Base-by-base conservation (phyloP, 345 rosid genomes). In the Geranium rotundifolium region DNA sequence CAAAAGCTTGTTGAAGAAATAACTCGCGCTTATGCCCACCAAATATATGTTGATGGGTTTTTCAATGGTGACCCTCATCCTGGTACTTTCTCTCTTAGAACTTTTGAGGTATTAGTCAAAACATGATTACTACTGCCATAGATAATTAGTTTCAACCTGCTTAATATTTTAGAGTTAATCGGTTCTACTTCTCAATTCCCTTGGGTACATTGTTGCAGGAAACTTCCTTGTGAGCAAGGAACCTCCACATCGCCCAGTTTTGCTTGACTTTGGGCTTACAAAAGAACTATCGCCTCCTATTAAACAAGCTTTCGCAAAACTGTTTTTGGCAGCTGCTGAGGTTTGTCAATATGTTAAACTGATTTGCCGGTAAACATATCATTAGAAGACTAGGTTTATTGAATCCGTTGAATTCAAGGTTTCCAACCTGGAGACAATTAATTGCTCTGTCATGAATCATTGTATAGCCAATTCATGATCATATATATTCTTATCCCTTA, bases 51-150 rank as follows among this genome's bases (percentile, higher is more conserved):
- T 58, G 98, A 92, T 84, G 98, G 97, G 12, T 85, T 89, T 76
- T 92, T 92, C 66, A 92, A 92, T 69, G 98, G 98, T 0, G 98
- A 92, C 72, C 98, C 98, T 65, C 98, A 89, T 84, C 95, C 98
- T 23, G 97, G 98, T 92, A 75, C 67, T 64, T 62, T 49, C 19
- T 65, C 27, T 29, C 19, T 37, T 23, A 61, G 54, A 49, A 62
- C 50, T 65, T 5, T 50, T 17, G 31, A 13, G 37, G 20, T 46
- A 46, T 46, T 46, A 9, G 52, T 10, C 13, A 7, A 12, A 46
- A 12, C 52, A 9, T 46, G 8, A 46, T 46, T 23, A 23, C 1
- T 46, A 2, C 15, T 46, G 10, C 12, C 3, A 46, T 46, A 46
- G 52, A 46, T 3, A 12, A 46, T 46, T 9, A 46, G 6, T 46